Evolutionary conservation across 345 rosid genomes (phyloP), one percentile per base, ranked within the genome.

Genomic region (Lumnitzera racemosa): DNA sequence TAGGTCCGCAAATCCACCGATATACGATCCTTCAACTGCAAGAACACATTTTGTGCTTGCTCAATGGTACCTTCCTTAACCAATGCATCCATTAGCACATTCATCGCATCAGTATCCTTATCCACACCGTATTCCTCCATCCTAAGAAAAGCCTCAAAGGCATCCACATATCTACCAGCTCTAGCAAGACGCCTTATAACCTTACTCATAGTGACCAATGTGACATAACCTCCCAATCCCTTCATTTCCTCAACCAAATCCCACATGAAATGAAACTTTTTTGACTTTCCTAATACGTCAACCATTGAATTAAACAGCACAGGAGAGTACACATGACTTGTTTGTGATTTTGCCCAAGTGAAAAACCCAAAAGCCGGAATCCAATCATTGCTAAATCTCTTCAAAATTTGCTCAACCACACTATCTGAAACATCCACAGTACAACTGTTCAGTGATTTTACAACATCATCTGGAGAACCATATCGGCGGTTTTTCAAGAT

Each of bases 331-430:
- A 1, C 66, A 70, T 73, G 80, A 75, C 81, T 86, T 71, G 84
- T 62, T 81, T 81, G 90, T 47, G 75, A 49, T 71, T 87, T 81
- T 72, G 96, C 94, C 96, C 98, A 89, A 55, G 17, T 66, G 92
- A 91, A 91, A 55, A 80, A 56, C 47, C 88, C 94, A 47, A 74
- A 76, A 12, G 89, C 80, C n/a, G 80, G 65, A 24, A 72, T 62
- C 96, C 88, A 87, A 2, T 76, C 81, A 52, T 72, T 76, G 64
- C 83, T 74, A 62, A 85, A 91, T 52, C 90, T 78, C 62, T 71
- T 83, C 78, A 89, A 56, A 49, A 85, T 62, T 63, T 74, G 90
- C 54, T 74, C 66, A 54, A 87, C 75, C 74, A 80, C 68, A 60
- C 49, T 58, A 51, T 68, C 66, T 23, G 88, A 69, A 16, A 75